Conservation (phyloP, 495 filamentous ascomycete species). For the Trichoderma gamsii region DNA sequence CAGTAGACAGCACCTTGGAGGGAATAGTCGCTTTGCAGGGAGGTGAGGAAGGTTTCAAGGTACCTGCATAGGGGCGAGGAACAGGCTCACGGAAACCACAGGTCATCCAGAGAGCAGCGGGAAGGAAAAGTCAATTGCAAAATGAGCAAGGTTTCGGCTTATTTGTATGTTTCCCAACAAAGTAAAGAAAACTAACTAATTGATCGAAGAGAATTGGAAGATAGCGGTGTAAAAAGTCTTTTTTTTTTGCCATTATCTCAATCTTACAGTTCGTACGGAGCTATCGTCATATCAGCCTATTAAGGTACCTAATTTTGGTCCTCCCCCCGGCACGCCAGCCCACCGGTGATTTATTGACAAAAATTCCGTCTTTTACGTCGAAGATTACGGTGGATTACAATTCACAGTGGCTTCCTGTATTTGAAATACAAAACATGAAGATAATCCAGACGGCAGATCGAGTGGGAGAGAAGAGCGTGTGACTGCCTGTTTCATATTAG, state of each 20-base stretch:
- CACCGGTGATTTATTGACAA: no score
- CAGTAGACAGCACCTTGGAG: no score
- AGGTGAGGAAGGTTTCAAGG: not conserved
- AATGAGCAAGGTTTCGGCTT: no score
- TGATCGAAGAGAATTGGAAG: not conserved
- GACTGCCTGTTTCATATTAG: not conserved
- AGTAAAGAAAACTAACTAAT: not conserved
- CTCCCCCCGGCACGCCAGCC: no score
- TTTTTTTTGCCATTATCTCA: not conserved
- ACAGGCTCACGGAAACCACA: not conserved
- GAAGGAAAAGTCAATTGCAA: constrained; percentile 11
- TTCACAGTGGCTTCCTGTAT: no score
- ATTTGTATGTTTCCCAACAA: not conserved
- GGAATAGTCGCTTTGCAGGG: not conserved
- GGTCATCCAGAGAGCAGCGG: not conserved
- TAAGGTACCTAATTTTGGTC: no score
- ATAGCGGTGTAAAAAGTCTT: not conserved
- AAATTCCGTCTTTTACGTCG: no score
- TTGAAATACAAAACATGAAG: no score
- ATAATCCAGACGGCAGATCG: no score
- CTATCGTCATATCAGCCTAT: no score
- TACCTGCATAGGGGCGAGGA: constrained; percentile 2
- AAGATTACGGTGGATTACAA: no score
- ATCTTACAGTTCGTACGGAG: not conserved
- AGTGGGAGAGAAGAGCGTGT: no score